Evolutionary conservation across 257 asterid genomes (phyloP).

Genomic region (Lycium barbarum): DNA sequence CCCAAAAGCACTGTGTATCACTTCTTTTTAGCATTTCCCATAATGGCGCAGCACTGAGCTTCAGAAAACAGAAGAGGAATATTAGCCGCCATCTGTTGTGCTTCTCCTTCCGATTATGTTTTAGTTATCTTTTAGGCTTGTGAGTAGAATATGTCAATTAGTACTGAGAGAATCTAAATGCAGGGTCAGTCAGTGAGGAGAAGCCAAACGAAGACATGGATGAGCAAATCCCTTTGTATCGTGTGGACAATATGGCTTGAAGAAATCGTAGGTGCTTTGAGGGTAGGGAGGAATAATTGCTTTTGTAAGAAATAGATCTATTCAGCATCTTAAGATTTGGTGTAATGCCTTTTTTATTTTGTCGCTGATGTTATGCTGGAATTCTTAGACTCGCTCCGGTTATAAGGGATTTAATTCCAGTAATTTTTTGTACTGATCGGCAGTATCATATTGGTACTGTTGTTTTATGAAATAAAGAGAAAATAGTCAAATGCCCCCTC

Average conservation of each 20-base stretch:
- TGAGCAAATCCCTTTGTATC: slow-evolving; percentile 28
- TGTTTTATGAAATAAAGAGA: not conserved
- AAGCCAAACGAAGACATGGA: slow-evolving; percentile 9
- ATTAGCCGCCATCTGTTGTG: not conserved
- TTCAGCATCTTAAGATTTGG: not conserved
- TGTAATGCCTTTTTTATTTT: not conserved
- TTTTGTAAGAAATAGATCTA: not conserved
- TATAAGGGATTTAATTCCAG: slow-evolving; percentile 14
- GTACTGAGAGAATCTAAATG: slow-evolving; percentile 12
- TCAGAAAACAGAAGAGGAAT: not conserved
- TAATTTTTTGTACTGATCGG: not conserved
- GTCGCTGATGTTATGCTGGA: slow-evolving; percentile 7
- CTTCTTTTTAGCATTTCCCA: not conserved
- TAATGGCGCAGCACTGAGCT: not conserved
- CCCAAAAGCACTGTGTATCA: not conserved
- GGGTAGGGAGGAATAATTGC: slow-evolving; percentile 18
- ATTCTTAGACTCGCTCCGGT: not conserved
- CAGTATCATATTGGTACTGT: slow-evolving; percentile 1
- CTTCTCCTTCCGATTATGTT: not conserved
- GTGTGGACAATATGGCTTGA: slow-evolving; percentile 24
- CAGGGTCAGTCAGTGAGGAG: slow-evolving; percentile 30
- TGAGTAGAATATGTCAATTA: not conserved
- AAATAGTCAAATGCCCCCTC: too few relatives aligned
- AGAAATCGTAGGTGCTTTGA: not conserved
- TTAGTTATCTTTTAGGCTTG: slow-evolving; percentile 11